These are phyloP conservation scores for Phytophthora megakarya DNA, from an alignment of 352 stramenopile species.

Conservation along the genomic window DNA sequence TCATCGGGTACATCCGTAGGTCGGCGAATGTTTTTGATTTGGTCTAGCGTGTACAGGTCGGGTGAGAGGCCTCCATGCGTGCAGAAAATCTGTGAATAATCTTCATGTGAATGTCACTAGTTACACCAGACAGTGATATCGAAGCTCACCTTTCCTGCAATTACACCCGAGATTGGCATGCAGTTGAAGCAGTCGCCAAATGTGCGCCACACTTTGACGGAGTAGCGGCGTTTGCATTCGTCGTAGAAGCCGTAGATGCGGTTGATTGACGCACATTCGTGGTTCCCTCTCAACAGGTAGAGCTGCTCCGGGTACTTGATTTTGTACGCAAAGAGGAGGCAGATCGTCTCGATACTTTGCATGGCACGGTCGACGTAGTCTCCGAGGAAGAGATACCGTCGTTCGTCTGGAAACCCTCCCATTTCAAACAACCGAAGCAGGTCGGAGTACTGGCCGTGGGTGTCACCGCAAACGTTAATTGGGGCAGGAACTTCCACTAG, in stretches of 20 bases:
- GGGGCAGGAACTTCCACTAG: constrained; percentile 94
- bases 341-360: constrained; percentile 98
- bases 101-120: too few species aligned
- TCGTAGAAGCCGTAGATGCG: constrained; percentile 99
- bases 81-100: constrained; percentile 92
- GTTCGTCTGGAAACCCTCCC: constrained; percentile 89
- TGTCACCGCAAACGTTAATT: constrained; percentile 98
- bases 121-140: too few species aligned
- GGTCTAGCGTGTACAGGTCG: constrained; percentile 96
- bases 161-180: constrained; percentile 95
- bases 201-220: constrained; percentile 93
- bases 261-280: constrained; percentile 99
- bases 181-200: constrained; percentile 99
- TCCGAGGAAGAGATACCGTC: constrained; percentile 70
- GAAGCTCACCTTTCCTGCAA: constrained; percentile 91
- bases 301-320: constrained; percentile 99
- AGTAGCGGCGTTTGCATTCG: constrained; percentile 96
- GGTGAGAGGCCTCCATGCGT: constrained; percentile 95
- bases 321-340: constrained; percentile 98
- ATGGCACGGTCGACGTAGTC: constrained; percentile 96
- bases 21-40: constrained; percentile 92
- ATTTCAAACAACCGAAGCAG: constrained; percentile 96
- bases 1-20: constrained; percentile 88
- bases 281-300: constrained; percentile 98
- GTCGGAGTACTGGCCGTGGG: constrained; percentile 99